Percentiles rank a stretch among this genome's conserved stretches.
These are phyloP conservation scores for Excoecaria agallocha DNA, from an alignment of 345 rosid species.

Conservation along the genomic window DNA sequence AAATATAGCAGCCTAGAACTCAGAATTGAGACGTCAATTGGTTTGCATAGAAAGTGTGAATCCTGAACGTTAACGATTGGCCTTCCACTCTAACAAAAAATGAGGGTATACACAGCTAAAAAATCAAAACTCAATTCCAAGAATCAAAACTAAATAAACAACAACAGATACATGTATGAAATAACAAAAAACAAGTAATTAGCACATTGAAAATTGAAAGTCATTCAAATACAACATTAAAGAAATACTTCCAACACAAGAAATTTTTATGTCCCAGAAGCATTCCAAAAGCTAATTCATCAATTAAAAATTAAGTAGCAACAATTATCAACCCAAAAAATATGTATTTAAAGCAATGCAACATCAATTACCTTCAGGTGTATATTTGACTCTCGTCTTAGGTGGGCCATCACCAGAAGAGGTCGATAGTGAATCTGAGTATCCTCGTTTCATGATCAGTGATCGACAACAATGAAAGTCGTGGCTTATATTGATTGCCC, in stretches of 20 bases:
- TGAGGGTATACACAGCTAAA: not conserved
- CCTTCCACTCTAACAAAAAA: not conserved
- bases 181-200: not conserved
- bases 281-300: no score
- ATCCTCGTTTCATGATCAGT: conserved; percentile 68
- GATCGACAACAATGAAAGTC: not conserved
- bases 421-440: conserved; percentile 60
- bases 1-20: not conserved
- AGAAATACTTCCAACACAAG: not conserved
- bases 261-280: conserved; percentile 7
- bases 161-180: not conserved
- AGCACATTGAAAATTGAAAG: conserved; percentile 13
- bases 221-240: not conserved
- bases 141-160: not conserved
- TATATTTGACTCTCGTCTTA: conserved; percentile 55
- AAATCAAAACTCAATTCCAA: not conserved
- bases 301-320: not conserved
- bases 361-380: conserved; percentile 58
- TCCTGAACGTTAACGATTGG: not conserved
- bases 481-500: not conserved
- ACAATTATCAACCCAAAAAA: not conserved
- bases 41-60: no score
- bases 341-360: not conserved
- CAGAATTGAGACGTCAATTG: not conserved
- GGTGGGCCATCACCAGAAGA: conserved; percentile 54